Evolutionary conservation across 176 grass and related monocot species (phyloP).

Genomic region (Typha latifolia): DNA sequence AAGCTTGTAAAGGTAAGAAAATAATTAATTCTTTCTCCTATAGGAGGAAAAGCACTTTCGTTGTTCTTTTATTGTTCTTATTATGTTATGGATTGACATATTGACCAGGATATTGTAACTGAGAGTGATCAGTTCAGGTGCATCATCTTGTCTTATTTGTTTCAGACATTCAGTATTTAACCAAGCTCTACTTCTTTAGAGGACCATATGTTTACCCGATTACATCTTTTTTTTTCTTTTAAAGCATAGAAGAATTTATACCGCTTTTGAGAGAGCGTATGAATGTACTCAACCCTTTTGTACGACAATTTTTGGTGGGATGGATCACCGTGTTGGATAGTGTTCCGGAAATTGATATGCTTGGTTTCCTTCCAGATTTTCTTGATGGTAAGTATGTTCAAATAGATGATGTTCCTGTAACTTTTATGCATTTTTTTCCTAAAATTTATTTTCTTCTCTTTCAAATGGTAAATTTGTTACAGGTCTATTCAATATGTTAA

Average conservation of each 20-base stretch:
- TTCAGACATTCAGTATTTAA: conserved; percentile 14
- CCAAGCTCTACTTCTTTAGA: background rate
- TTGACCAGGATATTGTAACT: conserved; percentile 92
- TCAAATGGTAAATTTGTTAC: background rate
- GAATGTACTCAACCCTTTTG: conserved; percentile 97
- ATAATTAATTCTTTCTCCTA: background rate
- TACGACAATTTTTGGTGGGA: conserved; percentile 96
- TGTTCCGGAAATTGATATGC: conserved; percentile 99
- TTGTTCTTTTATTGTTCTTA: conserved; percentile 4
- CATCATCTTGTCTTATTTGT: conserved; percentile 4
- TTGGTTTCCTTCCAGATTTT: conserved; percentile 99
- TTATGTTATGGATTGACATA: background rate
- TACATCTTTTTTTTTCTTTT: conserved; percentile 29
- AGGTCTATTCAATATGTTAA: conserved; percentile 99
- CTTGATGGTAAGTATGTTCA: conserved; percentile 69
- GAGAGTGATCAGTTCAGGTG: conserved; percentile 99
- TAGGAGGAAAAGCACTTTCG: background rate
- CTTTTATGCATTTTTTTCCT: conserved; percentile 3
- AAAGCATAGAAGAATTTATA: conserved; percentile 99
- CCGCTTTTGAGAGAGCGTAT: conserved; percentile 96
- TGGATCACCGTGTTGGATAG: conserved; percentile 99
- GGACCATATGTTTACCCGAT: conserved; percentile 11
- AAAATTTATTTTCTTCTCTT: background rate
- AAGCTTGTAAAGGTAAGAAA: conserved; percentile 81
- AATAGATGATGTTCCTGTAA: background rate